These are phyloP conservation scores for Boletus tylopilopsis DNA, from an alignment of 768 basidiomycete species.

Conservation along the genomic window DNA sequence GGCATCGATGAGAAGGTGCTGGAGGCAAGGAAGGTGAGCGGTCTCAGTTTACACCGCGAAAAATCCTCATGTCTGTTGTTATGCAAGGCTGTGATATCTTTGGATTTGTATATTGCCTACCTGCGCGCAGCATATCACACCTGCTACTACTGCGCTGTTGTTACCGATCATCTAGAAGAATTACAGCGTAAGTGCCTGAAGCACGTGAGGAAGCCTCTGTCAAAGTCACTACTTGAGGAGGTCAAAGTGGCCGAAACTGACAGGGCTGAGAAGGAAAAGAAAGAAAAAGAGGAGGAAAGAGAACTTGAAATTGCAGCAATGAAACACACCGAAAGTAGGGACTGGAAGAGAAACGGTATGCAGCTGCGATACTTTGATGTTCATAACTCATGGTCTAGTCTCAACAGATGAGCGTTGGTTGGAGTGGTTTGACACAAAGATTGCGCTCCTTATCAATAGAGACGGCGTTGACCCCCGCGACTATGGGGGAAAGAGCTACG, in stretches of 20 bases:
- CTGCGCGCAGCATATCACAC: slow-evolving; percentile 89
- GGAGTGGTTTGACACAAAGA: slow-evolving; percentile 83
- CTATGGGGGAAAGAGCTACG: slow-evolving; percentile 85
- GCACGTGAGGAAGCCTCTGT: slow-evolving; percentile 79
- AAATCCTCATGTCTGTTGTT: slow-evolving; percentile 19
- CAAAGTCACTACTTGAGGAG: slow-evolving; percentile 59
- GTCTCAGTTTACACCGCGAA: slow-evolving; percentile 12
- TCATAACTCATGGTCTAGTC: slow-evolving; percentile 8
- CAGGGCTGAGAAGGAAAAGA: slow-evolving; percentile 44
- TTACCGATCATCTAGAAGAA: slow-evolving; percentile 92
- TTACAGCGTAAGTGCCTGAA: slow-evolving; percentile 91
- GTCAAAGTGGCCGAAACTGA: slow-evolving; percentile 51
- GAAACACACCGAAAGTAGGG: slow-evolving; percentile 42
- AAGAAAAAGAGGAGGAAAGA: slow-evolving; percentile 42
- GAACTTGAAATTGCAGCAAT: slow-evolving; percentile 31
- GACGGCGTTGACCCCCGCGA: slow-evolving; percentile 80
- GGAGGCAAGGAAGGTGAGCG: slow-evolving; percentile 67
- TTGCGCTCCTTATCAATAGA: slow-evolving; percentile 75
- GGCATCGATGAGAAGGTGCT: slow-evolving; percentile 63
- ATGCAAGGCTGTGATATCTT: slow-evolving; percentile 65
- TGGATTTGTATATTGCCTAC: slow-evolving; percentile 93
- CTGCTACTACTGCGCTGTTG: slow-evolving; percentile 97
- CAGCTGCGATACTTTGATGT: neutral
- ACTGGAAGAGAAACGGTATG: slow-evolving; percentile 69
- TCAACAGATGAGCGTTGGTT: slow-evolving; percentile 80